Conservation (phyloP, 139 green algal species). For the Ettlia oleoabundans region DNA sequence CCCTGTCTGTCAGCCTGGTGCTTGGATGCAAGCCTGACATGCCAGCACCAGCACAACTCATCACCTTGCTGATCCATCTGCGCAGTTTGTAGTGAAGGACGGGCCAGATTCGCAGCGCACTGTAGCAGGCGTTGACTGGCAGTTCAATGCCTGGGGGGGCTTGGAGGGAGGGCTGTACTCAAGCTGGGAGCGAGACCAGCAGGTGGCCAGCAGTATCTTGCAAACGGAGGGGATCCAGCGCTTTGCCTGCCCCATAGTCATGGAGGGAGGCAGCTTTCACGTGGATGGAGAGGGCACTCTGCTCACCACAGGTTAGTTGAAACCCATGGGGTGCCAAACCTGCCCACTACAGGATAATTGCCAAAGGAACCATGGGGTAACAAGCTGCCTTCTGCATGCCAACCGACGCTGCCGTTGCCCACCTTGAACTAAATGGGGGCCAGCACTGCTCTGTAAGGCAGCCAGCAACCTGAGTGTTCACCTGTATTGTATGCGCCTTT, state of each 20-base stretch:
- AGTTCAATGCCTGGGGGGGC: constrained; percentile 70
- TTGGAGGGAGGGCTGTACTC: constrained; percentile 41
- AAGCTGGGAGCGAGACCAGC: constrained; percentile 36
- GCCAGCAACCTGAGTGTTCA: neutral
- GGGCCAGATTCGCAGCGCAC: neutral
- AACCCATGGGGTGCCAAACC: too few species aligned
- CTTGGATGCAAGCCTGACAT: neutral
- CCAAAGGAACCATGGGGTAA: too few species aligned
- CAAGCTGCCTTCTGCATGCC: too few species aligned
- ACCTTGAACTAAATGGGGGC: too few species aligned
- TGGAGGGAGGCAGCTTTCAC: constrained; percentile 77
- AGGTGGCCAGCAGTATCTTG: constrained; percentile 33
- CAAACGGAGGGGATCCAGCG: constrained; percentile 35
- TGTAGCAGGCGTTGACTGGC: constrained; percentile 58
- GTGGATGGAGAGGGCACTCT: constrained; percentile 73
- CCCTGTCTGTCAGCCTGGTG: neutral
- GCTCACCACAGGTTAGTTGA: constrained; percentile 66
- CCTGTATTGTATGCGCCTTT: neutral
- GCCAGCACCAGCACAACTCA: too few species aligned
- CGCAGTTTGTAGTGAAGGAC: constrained; percentile 43
- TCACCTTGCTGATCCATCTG: neutral
- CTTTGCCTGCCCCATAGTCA: constrained; percentile 51
- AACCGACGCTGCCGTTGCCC: too few species aligned
- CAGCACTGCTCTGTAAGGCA: too few species aligned
- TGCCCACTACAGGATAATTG: too few species aligned